A percentile compares a stretch with the other conserved stretches of the same genome.
Evolutionary conservation across 139 green algal genomes (phyloP).

Genomic region (Deuterostichococcus epilithicus): DNA sequence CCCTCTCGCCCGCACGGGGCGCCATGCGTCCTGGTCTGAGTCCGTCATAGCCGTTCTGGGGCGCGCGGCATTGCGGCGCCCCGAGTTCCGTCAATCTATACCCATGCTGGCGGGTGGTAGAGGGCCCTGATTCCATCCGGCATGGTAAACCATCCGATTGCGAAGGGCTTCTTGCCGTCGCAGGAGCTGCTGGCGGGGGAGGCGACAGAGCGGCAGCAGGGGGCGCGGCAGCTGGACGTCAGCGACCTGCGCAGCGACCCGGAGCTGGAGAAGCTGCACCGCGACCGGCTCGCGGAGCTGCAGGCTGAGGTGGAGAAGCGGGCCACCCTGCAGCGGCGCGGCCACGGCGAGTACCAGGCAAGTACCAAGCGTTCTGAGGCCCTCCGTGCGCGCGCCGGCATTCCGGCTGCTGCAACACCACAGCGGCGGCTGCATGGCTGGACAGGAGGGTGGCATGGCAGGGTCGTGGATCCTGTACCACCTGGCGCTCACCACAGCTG

Average conservation of each 20-base stretch:
- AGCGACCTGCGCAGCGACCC: constrained; percentile 79
- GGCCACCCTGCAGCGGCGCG: constrained; percentile 61
- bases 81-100: neutral
- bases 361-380: constrained; percentile 5
- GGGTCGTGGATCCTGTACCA: no score
- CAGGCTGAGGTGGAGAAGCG: constrained; percentile 81
- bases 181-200: constrained; percentile 39
- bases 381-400: neutral
- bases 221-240: constrained; percentile 51
- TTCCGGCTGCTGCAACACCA: neutral
- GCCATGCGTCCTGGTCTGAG: neutral
- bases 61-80: neutral
- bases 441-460: no score
- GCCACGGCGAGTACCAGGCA: constrained; percentile 66
- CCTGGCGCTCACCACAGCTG: no score
- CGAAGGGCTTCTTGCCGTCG: neutral
- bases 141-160: neutral
- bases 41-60: neutral
- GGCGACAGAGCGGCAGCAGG: constrained; percentile 4
- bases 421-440: neutral
- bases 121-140: neutral
- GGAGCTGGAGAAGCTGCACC: constrained; percentile 54
- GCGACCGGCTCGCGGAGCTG: constrained; percentile 66
- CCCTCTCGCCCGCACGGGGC: neutral
- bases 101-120: neutral